Percentiles rank a stretch among this genome's conserved stretches.
phyloP scores from a whole-genome alignment of 75 land plant genomes.

The Azolla pinnata region DNA sequence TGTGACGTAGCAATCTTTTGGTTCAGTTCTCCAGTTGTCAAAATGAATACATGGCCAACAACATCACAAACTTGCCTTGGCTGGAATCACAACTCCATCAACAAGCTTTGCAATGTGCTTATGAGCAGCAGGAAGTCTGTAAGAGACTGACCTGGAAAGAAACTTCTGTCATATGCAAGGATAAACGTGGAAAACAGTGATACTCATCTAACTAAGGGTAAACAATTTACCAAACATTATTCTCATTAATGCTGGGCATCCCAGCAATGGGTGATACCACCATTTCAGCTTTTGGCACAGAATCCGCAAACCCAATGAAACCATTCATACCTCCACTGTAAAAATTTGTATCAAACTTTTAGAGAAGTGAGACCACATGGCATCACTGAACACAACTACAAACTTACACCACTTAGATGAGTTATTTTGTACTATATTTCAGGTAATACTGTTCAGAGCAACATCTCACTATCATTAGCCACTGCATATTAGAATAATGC shows the following conservation, averaged over 20 bases:
- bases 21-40: no score
- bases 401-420: no score
- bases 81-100: constrained; percentile 53
- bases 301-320: constrained; percentile 1
- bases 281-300: background rate
- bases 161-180: no score
- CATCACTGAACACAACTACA: no score
- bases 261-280: constrained; percentile 7
- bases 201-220: no score
- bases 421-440: no score
- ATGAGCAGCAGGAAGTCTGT: constrained; percentile 48
- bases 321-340: constrained; percentile 18
- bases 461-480: no score
- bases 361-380: no score
- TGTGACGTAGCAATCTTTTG: constrained; percentile 9
- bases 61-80: constrained; percentile 34
- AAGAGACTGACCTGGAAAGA: constrained; percentile 54
- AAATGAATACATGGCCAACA: background rate
- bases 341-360: no score
- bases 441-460: no score
- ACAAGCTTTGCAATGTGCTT: constrained; percentile 76
- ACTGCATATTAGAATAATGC: no score
- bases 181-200: no score
- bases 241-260: constrained; percentile 11
- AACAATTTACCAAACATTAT: constrained; percentile 13